Evolutionary conservation across 1,284 basidiomycete species (phyloP), one percentile per base, ranked within the genome.

Genomic region (Malassezia japonica): DNA sequence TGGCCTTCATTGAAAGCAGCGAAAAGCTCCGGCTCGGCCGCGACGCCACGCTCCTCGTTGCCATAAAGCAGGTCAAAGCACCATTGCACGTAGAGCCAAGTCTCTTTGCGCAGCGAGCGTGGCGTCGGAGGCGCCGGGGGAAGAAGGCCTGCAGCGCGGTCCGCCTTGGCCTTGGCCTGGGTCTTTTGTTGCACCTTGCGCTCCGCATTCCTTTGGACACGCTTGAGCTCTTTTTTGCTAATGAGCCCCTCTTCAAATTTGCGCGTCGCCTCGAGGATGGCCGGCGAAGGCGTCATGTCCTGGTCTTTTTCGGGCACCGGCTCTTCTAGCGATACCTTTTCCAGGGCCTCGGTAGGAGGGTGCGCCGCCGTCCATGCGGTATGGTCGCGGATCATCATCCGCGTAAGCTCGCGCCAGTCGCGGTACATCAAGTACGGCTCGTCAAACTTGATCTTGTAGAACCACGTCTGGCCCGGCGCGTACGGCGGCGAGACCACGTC

Each of bases 371-470:
- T 20, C 58, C 56, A 66, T 23, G 59, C 44, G 1, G 35, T 21
- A 31, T 65, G 61, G 8, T 65, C 59, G 10, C 48, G 51, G 21
- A 72, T 44, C 61, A 72, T 70, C 16, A 73, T 76, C 67, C 88
- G 85, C 6, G 94, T 96, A 43, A 92, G 79, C 75, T 98, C 94
- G 47, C 94, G 79, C 90, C 90, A 98, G 71, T 95, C 87, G 43
- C 94, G 83, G 75, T 96, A 96, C 82, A 94, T 92, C 77, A 96
- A 83, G 72, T 98, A 98, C 0, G 92, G 92, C 72, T 98, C 89
- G 74, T 96, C 90, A 73, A 95, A 98, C 74, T 99, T 98, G 76
- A 98, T 81, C 74, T 99, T 98, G 83, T 95, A 98, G 79, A 99
- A 96, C 78, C 96, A 94, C 0, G 87, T 83, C 6, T 86, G 83